Evolutionary conservation across 73 alveolate species (phyloP).

Genomic region (Paramecium octaurelia): DNA sequence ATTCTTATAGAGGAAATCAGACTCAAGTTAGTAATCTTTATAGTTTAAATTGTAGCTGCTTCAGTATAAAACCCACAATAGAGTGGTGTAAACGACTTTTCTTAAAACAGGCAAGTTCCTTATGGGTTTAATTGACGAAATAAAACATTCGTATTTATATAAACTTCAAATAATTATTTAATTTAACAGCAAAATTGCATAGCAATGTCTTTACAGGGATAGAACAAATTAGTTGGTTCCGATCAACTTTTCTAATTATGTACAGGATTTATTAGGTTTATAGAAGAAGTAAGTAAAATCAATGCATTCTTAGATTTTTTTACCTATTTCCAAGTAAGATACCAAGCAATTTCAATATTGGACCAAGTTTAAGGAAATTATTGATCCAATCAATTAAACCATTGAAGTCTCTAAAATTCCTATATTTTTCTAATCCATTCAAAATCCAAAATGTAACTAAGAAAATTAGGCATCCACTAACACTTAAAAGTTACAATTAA

Average conservation of each 20-base stretch:
- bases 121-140: not conserved
- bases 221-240: not conserved
- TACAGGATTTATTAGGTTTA: conserved; percentile 19
- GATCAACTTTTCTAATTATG: not conserved
- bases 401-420: not conserved
- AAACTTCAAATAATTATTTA: not conserved
- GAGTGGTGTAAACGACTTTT: not conserved
- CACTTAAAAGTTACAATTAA: not conserved
- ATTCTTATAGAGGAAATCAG: conserved; percentile 10
- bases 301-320: not conserved
- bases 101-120: not conserved
- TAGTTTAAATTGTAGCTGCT: not conserved
- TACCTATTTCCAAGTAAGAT: conserved; percentile 36
- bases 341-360: not conserved
- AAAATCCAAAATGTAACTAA: not conserved
- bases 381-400: conserved; percentile 17
- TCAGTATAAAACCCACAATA: not conserved
- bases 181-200: not conserved
- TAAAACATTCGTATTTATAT: not conserved
- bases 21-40: not conserved
- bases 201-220: not conserved
- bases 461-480: not conserved
- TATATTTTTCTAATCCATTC: not conserved
- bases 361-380: not conserved
- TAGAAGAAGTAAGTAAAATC: conserved; percentile 14